These are phyloP conservation scores for Penicillium mononematosum DNA, from an alignment of 495 filamentous ascomycete genomes.

Conservation along the genomic window DNA sequence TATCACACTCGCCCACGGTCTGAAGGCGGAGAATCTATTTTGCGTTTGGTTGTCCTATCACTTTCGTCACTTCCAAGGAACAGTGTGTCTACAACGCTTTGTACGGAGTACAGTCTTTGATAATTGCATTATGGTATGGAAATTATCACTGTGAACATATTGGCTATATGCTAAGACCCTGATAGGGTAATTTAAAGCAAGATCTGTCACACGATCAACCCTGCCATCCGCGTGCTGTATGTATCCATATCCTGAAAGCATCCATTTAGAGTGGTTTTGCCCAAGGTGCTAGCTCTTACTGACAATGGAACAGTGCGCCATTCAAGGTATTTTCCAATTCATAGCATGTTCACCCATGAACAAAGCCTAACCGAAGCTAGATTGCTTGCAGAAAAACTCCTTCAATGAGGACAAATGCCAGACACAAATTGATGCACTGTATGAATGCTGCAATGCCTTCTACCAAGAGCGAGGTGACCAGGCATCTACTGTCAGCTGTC, in stretches of 20 bases:
- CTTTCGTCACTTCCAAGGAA: slow-evolving; percentile 8
- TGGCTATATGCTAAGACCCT: slow-evolving; percentile 13
- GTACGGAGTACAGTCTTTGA: slow-evolving; percentile 9
- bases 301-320: slow-evolving; percentile 64
- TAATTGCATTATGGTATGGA: slow-evolving; percentile 48
- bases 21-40: slow-evolving; percentile 45
- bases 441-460: slow-evolving; percentile 90
- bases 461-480: slow-evolving; percentile 78
- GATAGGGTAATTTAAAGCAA: slow-evolving; percentile 57
- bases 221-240: slow-evolving; percentile 84
- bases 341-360: neutral
- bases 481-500: slow-evolving; percentile 78
- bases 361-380: slow-evolving; percentile 43
- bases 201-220: slow-evolving; percentile 74
- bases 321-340: slow-evolving; percentile 64
- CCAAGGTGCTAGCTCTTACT: slow-evolving; percentile 5
- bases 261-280: neutral
- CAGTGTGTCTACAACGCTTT: neutral
- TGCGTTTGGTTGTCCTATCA: slow-evolving; percentile 31
- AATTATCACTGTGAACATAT: neutral
- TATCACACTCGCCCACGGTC: slow-evolving; percentile 25
- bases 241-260: slow-evolving; percentile 32
- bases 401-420: slow-evolving; percentile 86
- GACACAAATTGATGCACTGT: slow-evolving; percentile 81
- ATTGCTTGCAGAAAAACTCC: slow-evolving; percentile 79